A percentile compares a stretch with the other conserved stretches of the same genome.
These are phyloP conservation scores for Styphnolobium japonicum DNA, from an alignment of 306 rosid species.

Conservation along the genomic window DNA sequence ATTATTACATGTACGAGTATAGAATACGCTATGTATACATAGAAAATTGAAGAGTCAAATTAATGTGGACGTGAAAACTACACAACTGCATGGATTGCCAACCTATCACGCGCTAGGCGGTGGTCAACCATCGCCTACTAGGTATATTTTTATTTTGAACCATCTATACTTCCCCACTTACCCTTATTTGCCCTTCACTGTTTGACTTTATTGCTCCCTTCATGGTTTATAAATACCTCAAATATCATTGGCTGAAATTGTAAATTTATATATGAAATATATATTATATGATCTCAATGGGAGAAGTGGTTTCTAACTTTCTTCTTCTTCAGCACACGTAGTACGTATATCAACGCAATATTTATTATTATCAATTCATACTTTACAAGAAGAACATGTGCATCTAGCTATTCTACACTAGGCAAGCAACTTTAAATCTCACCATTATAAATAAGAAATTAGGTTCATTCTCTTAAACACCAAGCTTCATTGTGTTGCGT, in stretches of 20 bases:
- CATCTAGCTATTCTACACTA: constrained; percentile 37
- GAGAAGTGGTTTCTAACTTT: constrained; percentile 18
- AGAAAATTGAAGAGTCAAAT: constrained; percentile 43
- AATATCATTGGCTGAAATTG: constrained; percentile 3
- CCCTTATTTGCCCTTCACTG: constrained; percentile 7
- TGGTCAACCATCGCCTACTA: constrained; percentile 48
- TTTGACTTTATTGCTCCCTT: constrained; percentile 35
- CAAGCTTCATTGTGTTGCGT: constrained; percentile 12
- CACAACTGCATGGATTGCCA: constrained; percentile 61
- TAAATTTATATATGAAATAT: constrained; percentile 29
- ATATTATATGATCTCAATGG: not conserved
- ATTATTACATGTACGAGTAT: not conserved
- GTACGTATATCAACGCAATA: not conserved
- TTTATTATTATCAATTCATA: constrained; percentile 13
- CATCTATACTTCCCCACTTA: not conserved
- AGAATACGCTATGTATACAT: constrained; percentile 2
- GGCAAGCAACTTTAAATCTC: constrained; percentile 24
- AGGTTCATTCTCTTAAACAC: constrained; percentile 32
- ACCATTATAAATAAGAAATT: constrained; percentile 52
- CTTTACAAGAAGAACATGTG: constrained; percentile 52
- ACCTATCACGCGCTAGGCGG: constrained; percentile 63
- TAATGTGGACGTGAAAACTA: constrained; percentile 57
- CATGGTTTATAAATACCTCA: not conserved
- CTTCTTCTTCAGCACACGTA: not conserved
- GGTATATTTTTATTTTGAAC: not conserved